Percentiles rank a stretch among this genome's conserved stretches.
Evolutionary conservation across 139 green algal species (phyloP).

Genomic region (Chlamydomonas urium): DNA sequence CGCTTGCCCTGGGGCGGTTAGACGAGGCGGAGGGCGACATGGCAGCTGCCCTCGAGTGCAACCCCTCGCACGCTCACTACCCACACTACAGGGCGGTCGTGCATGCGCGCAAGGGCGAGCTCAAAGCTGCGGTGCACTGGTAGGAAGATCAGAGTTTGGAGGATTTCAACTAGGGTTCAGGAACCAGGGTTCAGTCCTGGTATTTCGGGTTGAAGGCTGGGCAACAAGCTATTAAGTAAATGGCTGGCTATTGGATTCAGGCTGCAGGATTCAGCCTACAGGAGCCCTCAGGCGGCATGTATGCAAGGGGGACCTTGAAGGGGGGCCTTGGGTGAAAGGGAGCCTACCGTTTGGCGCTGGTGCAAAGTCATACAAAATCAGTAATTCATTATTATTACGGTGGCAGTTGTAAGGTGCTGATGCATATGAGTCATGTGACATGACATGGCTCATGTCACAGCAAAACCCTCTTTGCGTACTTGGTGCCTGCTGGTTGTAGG

Average conservation of each 20-base stretch:
- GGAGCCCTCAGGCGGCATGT: no score
- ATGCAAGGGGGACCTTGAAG: no score
- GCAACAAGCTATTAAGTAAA: not conserved
- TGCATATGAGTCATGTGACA: no score
- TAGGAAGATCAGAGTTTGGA: not conserved
- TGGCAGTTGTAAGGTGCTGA: no score
- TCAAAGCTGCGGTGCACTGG: conserved; percentile 2
- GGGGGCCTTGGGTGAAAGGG: not conserved
- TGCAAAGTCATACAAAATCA: not conserved
- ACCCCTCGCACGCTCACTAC: conserved; percentile 40
- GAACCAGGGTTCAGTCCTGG: not conserved
- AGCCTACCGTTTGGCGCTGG: not conserved
- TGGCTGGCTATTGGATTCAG: not conserved
- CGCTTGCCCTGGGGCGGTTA: conserved; percentile 29
- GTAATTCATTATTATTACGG: no score
- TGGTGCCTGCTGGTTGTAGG: no score
- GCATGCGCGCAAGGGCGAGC: conserved; percentile 9
- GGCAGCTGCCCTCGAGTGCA: conserved; percentile 20
- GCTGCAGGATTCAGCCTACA: not conserved
- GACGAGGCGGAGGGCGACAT: conserved; percentile 25
- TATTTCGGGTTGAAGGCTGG: not conserved
- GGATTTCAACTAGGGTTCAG: not conserved
- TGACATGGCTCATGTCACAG: no score
- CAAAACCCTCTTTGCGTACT: no score
- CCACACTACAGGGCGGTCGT: conserved; percentile 36